Base-by-base conservation (phyloP, 2,329 filamentous ascomycete species). In the Aschersonia sp. region DNA sequence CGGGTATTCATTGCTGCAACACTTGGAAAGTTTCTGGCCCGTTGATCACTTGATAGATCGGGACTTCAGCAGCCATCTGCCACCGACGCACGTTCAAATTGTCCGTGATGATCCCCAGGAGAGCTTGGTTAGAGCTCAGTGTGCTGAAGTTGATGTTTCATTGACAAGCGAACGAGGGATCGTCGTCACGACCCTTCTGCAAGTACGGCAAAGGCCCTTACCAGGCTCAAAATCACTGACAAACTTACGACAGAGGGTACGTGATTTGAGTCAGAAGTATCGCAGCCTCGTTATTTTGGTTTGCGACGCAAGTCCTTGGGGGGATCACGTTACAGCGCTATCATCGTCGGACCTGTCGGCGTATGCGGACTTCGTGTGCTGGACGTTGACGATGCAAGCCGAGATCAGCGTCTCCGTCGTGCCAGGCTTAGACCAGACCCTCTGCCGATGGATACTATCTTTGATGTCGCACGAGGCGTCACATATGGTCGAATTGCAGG, bases 91-190 rank as follows among this genome's bases (percentile, higher is more conserved):
- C 30, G 5, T 61, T 67, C 52, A 63, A 67, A 43, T 60, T 57
- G 5, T 47, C 60, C 61, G 30, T 11, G 35, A 35, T 29, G 39
- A 45, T 12, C 2, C 32, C 11, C 9, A 11, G 8, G 12, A 8
- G 10, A 32, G 11, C 10, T 29, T 14, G 29, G 7, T 30, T 22
- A 14, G 10, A 0, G 53, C 64, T 0, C 60, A 74, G 1, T 63
- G 64, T 1, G 64, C 68, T 5, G 83, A 87, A 59, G 82, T 85
- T 3, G 88, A 95, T 55, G 63, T 95, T 4, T 75, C 83, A 1
- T 56, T 89, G 5, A 85, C 85, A 0, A 79, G 85, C 0, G 70
- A 68, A 0, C 78, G 75, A 0, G 87, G 85, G 0, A 65, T 94
- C 3, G 61, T 94, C 1, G 58, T 85, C 22, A 85, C 85, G 1